Base-by-base conservation (phyloP, 2,329 filamentous ascomycete genomes). In the Paecilomyces niveus region DNA sequence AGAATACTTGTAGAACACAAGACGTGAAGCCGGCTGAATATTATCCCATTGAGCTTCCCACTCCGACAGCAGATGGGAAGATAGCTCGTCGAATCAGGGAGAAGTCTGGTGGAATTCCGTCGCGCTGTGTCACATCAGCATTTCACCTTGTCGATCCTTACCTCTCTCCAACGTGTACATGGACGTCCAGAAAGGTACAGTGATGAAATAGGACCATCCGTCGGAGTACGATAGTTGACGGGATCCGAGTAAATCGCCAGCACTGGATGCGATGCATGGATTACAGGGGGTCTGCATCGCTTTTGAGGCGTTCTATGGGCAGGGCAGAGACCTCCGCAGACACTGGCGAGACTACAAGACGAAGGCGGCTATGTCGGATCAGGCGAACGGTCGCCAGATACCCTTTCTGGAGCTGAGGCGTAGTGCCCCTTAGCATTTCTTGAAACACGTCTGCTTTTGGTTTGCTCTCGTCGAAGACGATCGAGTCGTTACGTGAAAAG, bases 401-500 rank as follows among this genome's bases (percentile, higher is more conserved):
- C 61, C 59, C 39, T 8, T 18, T 49, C 57, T 61, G 22, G 56
- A 51, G 56, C 57, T 51, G 54, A 58, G 56, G 39, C 51, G 45
- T 26, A 32, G 51, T 22, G 33, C 54, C 39, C 54, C 57, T 53
- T 58, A 56, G 39, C 26, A 56, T 55, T 57, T 60, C 58, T 58
- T 61, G 63, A 59, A 61, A 56, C 55, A 53, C 33, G 45, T 61
- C 57, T 65, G 61, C 58, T 65, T 64, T 62, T 54, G 50, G n/a
- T 49, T 58, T 52, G 21, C 22, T 51, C 24, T 64, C 65, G 66
- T 64, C 71, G 73, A 70, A 73, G 70, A 73, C 69, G 70, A 72
- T 67, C 72, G 71, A 70, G 72, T 74, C 74, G 74, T 76, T 76
- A 76, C 72, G 68, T 71, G 69, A 67, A 65, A 68, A 70, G 66